Conservation (phyloP, 257 asterid genomes). For the Penstemon barbatus region DNA sequence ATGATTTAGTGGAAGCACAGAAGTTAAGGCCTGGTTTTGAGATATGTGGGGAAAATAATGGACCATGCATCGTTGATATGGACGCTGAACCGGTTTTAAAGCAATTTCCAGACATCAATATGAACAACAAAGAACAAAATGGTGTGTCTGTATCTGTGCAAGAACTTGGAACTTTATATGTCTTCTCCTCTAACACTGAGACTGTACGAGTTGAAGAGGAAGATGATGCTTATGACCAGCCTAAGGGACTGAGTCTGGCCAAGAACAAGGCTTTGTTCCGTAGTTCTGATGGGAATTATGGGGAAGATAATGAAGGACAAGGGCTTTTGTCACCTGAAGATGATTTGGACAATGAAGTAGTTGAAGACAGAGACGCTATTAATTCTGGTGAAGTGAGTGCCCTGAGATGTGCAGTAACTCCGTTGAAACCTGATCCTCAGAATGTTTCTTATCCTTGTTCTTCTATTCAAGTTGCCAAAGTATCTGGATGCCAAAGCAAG, state of each 20-base stretch:
- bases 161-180: slow-evolving; percentile 29
- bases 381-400: slow-evolving; percentile 35
- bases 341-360: slow-evolving; percentile 27
- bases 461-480: slow-evolving; percentile 29
- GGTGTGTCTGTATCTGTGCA: slow-evolving; percentile 26
- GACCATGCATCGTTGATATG: slow-evolving; percentile 34
- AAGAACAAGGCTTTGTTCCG: slow-evolving; percentile 31
- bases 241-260: slow-evolving; percentile 29
- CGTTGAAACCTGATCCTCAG: slow-evolving; percentile 24
- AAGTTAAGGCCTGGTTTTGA: slow-evolving; percentile 42
- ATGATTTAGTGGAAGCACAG: slow-evolving; percentile 33
- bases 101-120: slow-evolving; percentile 40
- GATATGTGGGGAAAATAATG: slow-evolving; percentile 34
- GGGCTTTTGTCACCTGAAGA: slow-evolving; percentile 28
- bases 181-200: slow-evolving; percentile 30
- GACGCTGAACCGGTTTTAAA: slow-evolving; percentile 34
- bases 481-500: slow-evolving; percentile 39
- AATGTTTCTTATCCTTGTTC: slow-evolving; percentile 33
- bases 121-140: slow-evolving; percentile 24
- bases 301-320: slow-evolving; percentile 33
- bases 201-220: slow-evolving; percentile 35
- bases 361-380: slow-evolving; percentile 25
- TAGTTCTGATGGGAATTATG: slow-evolving; percentile 33
- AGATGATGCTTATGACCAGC: slow-evolving; percentile 24
- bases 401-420: slow-evolving; percentile 28